A percentile compares a stretch with the other conserved stretches of the same genome.
Evolutionary conservation across 352 stramenopile species (phyloP).

Genomic region (Pythium insidiosum): DNA sequence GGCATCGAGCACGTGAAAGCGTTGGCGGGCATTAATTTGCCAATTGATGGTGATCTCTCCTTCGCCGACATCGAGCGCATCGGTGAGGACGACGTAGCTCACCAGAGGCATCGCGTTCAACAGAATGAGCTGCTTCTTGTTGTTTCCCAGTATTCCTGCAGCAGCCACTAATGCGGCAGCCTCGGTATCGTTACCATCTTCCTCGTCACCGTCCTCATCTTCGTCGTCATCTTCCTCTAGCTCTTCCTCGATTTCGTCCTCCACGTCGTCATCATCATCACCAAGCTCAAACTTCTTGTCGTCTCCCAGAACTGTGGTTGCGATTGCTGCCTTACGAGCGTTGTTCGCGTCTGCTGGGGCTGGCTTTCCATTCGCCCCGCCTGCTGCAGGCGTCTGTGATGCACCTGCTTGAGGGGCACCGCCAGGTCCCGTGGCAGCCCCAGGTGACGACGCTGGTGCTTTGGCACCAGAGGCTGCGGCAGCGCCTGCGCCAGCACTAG

Average conservation of each 20-base stretch:
- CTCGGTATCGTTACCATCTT: constrained; percentile 9
- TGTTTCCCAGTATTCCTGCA: constrained; percentile 15
- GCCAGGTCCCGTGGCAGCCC: background rate
- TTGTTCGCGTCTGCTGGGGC: background rate
- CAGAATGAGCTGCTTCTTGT: constrained; percentile 30
- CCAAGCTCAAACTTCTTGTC: background rate
- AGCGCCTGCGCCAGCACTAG: too few species aligned
- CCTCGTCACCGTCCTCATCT: constrained; percentile 9
- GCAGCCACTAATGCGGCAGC: constrained; percentile 18
- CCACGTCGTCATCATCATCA: constrained; percentile 5
- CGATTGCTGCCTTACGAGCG: background rate
- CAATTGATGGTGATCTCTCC: constrained; percentile 49
- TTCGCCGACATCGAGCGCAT: constrained; percentile 36
- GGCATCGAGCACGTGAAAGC: constrained; percentile 45
- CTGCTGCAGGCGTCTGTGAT: too few species aligned
- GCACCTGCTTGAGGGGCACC: background rate
- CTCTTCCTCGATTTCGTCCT: constrained; percentile 3
- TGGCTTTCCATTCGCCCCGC: background rate
- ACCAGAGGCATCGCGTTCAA: constrained; percentile 36
- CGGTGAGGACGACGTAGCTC: constrained; percentile 40
- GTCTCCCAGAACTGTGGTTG: background rate
- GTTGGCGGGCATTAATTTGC: constrained; percentile 39
- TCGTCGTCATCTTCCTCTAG: constrained; percentile 4
- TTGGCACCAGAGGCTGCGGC: background rate
- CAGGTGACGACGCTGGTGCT: background rate